Percentiles rank a stretch among this genome's conserved stretches.
Evolutionary conservation across 306 rosid genomes (phyloP).

Genomic region (Trifolium pratense): DNA sequence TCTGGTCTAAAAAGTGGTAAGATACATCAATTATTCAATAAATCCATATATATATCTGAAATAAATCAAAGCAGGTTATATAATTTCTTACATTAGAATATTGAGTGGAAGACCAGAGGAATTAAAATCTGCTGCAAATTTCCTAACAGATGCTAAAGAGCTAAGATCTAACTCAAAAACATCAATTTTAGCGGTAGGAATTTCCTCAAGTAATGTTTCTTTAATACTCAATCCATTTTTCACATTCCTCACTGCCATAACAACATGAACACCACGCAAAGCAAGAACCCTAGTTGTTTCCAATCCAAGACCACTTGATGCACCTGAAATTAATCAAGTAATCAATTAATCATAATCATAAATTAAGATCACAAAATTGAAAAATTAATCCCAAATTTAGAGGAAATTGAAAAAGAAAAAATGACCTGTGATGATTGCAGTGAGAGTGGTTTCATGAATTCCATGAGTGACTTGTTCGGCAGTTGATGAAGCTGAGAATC

Average conservation of each 20-base stretch:
- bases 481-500: constrained; percentile 76
- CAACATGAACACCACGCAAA: constrained; percentile 73
- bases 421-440: constrained; percentile 76
- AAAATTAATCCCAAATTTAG: background rate
- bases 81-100: constrained; percentile 63
- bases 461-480: constrained; percentile 76
- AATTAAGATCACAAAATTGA: background rate
- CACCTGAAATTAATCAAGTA: constrained; percentile 59
- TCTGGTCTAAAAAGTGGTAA: too few relatives aligned
- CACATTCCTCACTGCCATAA: constrained; percentile 83
- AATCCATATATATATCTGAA: background rate
- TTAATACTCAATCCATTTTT: constrained; percentile 54
- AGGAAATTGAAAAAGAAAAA: background rate
- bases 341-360: background rate
- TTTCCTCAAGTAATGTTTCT: constrained; percentile 56
- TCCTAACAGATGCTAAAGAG: constrained; percentile 75
- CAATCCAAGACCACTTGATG: constrained; percentile 82
- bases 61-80: background rate
- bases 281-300: constrained; percentile 80
- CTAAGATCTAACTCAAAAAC: constrained; percentile 78
- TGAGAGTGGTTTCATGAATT: constrained; percentile 61
- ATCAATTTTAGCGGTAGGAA: constrained; percentile 63
- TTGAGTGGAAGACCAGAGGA: constrained; percentile 73
- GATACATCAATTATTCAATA: too few relatives aligned
- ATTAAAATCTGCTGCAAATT: constrained; percentile 64